Evolutionary conservation across 768 basidiomycete genomes (phyloP).

Genomic region (Pleurotus citrinopileatus): DNA sequence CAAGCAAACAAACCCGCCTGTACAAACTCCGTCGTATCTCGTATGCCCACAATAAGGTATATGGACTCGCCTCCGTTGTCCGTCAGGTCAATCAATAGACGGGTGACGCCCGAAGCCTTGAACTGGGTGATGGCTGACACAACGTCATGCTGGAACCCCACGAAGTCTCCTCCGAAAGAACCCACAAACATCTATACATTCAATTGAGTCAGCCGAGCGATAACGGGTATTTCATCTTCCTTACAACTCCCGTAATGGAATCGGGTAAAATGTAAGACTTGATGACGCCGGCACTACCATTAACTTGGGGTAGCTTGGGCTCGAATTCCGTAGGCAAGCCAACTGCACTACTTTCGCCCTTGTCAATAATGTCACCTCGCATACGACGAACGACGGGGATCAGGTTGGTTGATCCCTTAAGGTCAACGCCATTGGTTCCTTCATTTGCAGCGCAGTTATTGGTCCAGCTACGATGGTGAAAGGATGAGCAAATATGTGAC

Average conservation of each 20-base stretch:
- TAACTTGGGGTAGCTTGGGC: conserved; percentile 42
- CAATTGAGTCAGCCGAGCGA: background rate
- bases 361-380: conserved; percentile 41
- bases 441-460: conserved; percentile 53
- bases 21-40: too few species aligned
- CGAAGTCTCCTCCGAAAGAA: conserved; percentile 51
- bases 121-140: conserved; percentile 43
- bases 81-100: conserved; percentile 54
- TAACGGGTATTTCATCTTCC: conserved; percentile 18
- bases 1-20: conserved; percentile 62
- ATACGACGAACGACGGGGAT: conserved; percentile 9
- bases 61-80: conserved; percentile 64
- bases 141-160: conserved; percentile 49
- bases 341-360: conserved; percentile 35
- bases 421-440: conserved; percentile 50
- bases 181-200: conserved; percentile 53
- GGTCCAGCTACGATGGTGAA: conserved; percentile 41
- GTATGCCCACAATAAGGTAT: too few species aligned
- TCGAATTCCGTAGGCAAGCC: conserved; percentile 45
- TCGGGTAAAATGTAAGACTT: conserved; percentile 55
- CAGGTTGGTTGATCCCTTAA: conserved; percentile 19
- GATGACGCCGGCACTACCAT: conserved; percentile 49
- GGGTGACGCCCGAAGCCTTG: conserved; percentile 44
- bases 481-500: conserved; percentile 5
- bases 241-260: conserved; percentile 58